Conservation (phyloP, 495 filamentous ascomycete genomes). For the Penicillium bialowiezense region DNA sequence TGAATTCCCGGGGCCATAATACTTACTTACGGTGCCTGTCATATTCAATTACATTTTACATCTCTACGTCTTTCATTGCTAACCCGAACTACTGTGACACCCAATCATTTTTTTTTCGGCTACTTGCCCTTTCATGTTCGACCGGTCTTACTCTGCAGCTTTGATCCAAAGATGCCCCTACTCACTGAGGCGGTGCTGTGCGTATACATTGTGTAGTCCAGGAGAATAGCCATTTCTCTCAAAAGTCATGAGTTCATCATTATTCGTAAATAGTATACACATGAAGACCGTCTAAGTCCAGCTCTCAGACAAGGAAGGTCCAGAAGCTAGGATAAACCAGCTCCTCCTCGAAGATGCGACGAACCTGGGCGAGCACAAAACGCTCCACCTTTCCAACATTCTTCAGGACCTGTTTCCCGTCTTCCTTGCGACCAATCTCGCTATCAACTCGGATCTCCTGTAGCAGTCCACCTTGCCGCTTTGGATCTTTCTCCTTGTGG, state of each 20-base stretch:
- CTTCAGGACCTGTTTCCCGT: constrained; percentile 89
- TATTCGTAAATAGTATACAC: constrained; percentile 17
- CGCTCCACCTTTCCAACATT: constrained; percentile 98
- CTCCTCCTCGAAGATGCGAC: constrained; percentile 96
- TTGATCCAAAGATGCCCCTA: too few species aligned
- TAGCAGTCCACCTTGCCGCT: constrained; percentile 68
- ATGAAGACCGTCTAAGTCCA: background rate
- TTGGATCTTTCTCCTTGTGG: constrained; percentile 53
- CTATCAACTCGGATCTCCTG: constrained; percentile 95
- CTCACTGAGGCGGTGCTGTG: too few species aligned
- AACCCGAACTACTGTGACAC: too few species aligned
- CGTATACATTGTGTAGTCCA: too few species aligned
- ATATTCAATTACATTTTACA: background rate
- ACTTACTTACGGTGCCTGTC: constrained; percentile 2
- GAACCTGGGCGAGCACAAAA: constrained; percentile 94
- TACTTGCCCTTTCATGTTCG: too few species aligned
- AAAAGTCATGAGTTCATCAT: constrained; percentile 14
- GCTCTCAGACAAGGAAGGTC: constrained; percentile 86
- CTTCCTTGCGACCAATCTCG: constrained; percentile 89
- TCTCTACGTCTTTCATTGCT: too few species aligned
- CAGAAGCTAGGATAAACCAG: constrained; percentile 97
- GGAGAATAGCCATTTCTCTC: too few species aligned
- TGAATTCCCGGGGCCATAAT: constrained; percentile 6
- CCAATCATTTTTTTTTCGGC: too few species aligned
- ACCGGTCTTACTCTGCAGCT: too few species aligned